Base-by-base conservation (phyloP, 1,284 basidiomycete species). In the Marasmius tenuissimus region DNA sequence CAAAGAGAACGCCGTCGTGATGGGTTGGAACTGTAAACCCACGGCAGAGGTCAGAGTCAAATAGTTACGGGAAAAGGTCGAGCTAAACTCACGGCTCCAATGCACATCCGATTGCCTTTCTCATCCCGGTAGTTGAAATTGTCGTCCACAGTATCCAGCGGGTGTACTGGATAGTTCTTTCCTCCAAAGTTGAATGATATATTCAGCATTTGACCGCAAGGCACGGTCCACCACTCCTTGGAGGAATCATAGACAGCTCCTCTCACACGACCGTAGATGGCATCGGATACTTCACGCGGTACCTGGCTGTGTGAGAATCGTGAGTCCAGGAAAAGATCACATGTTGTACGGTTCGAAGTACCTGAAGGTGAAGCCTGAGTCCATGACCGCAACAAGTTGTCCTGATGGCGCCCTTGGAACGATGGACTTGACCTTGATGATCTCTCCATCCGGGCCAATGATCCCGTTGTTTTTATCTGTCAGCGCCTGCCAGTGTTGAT, bases 401-500 rank as follows among this genome's bases (percentile, higher is more conserved):
- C 84, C 83, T n/a, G 75, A 67, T 0, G 87, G 85, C 10, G 85
- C 84, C 61, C 80, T 81, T 14, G 88, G 88, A 3, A 89, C 89
- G 65, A 91, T 88, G 12, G 89, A 89, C 9, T 84, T 72, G 63
- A 85, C 74, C 48, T 76, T 66, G 64, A 93, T 86, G 14, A 83
- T 75, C 40, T 83, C 74, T 8, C 91, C 89, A 67, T 92, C 91
- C 0, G 90, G 88, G 0, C 89, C 89, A 63, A 89, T 84, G 53
- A 91, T 80, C 35, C 85, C 85, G 48, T 77, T 73, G 63, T 83
- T 66, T 64, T 82, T 81, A 73, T 91, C 88, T 0, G 86, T 87
- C 52, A 86, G 71, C 22, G 87, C 81, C 67, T 91, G 88, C 91
- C 90, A 93, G 73, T 92, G 91, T 72, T 93, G 91, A 69, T 90